These are phyloP conservation scores for Ascochyta koolunga DNA, from an alignment of 2,329 filamentous ascomycete genomes.

Conservation along the genomic window DNA sequence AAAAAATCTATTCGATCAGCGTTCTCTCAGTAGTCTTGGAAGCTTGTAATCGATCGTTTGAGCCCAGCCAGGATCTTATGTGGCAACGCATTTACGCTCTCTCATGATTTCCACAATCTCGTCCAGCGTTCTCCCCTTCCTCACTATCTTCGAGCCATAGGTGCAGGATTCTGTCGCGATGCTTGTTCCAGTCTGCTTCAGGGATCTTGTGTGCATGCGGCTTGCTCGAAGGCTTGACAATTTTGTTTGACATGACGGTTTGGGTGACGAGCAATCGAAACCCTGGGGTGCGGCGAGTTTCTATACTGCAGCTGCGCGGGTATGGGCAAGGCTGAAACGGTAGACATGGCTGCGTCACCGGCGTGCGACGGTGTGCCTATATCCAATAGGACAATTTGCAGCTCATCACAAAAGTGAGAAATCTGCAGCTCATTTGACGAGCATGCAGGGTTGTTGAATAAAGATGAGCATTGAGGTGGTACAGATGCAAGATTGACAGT, in stretches of 20 bases:
- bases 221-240: neutral
- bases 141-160: constrained; percentile 3
- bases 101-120: constrained; percentile 2
- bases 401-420: neutral
- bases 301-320: neutral
- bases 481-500: neutral
- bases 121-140: neutral
- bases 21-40: too few relatives aligned
- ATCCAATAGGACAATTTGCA: neutral
- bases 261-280: neutral
- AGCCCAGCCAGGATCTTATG: neutral
- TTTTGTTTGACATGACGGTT: neutral
- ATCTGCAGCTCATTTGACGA: too few relatives aligned
- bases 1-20: neutral
- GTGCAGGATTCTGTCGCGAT: neutral
- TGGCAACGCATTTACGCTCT: neutral
- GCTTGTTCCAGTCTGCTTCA: neutral
- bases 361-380: neutral
- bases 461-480: neutral
- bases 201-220: neutral
- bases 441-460: too few relatives aligned
- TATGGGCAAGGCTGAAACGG: constrained; percentile 1
- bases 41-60: neutral
- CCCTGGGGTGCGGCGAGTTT: neutral
- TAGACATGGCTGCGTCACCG: neutral